Conservation (phyloP, 768 basidiomycete genomes). For the Phanerochaete carnosa region DNA sequence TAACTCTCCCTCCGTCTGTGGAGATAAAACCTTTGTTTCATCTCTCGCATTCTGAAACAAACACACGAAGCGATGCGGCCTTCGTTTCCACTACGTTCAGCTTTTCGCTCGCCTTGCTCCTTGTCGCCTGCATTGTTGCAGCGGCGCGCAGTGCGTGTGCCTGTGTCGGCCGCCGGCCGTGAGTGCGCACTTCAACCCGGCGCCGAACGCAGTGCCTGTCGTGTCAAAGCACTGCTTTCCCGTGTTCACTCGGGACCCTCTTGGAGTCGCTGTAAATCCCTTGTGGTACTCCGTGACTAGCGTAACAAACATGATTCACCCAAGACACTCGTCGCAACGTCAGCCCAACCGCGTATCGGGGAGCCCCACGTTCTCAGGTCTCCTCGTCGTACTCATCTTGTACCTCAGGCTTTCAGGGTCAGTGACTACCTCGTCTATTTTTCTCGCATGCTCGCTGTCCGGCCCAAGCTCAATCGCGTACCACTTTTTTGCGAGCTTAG, state of each 20-base stretch:
- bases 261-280: background rate
- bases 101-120: background rate
- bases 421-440: conserved; percentile 32
- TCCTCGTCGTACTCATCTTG: conserved; percentile 42
- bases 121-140: background rate
- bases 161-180: background rate
- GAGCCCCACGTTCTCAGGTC: conserved; percentile 13
- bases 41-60: background rate
- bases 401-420: conserved; percentile 37
- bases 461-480: conserved; percentile 52
- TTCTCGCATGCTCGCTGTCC: conserved; percentile 43
- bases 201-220: background rate
- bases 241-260: background rate
- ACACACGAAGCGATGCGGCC: background rate
- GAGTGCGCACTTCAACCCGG: background rate
- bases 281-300: too few relatives aligned
- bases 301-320: background rate
- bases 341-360: conserved; percentile 10
- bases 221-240: background rate
- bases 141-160: background rate
- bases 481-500: conserved; percentile 46
- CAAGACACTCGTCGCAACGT: background rate
- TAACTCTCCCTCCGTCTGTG: background rate
- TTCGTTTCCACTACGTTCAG: background rate
- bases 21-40: background rate